Conservation (phyloP, 176 grass and related monocot species). For the Cenchrus purpureus region DNA sequence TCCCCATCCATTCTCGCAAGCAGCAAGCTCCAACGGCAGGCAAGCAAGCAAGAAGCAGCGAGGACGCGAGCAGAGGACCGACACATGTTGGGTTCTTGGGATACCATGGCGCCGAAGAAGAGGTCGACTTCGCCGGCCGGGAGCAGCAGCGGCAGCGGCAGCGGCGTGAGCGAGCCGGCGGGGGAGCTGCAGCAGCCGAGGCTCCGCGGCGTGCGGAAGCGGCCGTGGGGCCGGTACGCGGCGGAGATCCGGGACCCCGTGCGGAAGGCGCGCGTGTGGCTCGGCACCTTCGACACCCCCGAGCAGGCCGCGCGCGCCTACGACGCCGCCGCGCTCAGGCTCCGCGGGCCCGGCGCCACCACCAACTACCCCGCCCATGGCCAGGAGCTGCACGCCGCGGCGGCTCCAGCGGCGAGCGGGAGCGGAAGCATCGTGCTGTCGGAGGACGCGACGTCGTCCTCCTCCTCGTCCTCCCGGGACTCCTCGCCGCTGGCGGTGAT, state of each 20-base stretch:
- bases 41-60: not conserved
- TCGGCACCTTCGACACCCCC: conserved; percentile 89
- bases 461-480: not conserved
- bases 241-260: conserved; percentile 82
- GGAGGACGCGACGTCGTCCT: not conserved
- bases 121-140: not conserved
- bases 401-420: not conserved
- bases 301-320: conserved; percentile 53
- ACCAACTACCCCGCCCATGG: conserved; percentile 46
- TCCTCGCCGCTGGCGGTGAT: not conserved
- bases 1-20: not conserved
- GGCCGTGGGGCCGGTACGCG: conserved; percentile 76
- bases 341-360: conserved; percentile 46
- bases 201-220: conserved; percentile 79
- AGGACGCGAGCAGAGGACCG: too few species aligned
- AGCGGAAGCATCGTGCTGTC: not conserved
- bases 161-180: not conserved
- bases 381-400: fast-evolving
- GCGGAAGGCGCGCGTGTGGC: conserved; percentile 73
- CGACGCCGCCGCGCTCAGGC: conserved; percentile 31
- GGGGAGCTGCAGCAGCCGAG: conserved; percentile 59
- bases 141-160: not conserved
- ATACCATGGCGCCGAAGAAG: not conserved
- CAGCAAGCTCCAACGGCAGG: not conserved
- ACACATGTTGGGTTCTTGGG: not conserved